phyloP scores from a whole-genome alignment of 495 filamentous ascomycete genomes.

The Lepraria neglecta region DNA sequence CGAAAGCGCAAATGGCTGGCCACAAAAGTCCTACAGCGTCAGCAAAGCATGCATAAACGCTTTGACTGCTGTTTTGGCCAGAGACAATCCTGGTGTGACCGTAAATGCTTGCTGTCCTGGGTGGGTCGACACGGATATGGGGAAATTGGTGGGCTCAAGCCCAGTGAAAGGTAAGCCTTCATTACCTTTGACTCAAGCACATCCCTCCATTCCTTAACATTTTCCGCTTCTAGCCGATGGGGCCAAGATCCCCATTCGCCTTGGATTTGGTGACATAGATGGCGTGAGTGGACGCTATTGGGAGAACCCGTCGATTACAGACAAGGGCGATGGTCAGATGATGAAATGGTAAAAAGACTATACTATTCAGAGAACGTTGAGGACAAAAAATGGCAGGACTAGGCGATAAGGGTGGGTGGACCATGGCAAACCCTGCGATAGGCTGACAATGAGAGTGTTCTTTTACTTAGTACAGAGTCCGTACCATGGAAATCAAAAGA shows the following conservation, averaged over 20 bases:
- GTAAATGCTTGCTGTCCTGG: conserved; percentile 36
- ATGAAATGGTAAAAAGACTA: conserved; percentile 13
- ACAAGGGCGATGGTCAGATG: conserved; percentile 17
- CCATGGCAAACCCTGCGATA: too few species aligned
- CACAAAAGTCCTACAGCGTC: conserved; percentile 28
- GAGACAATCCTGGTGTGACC: conserved; percentile 24
- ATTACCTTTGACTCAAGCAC: too few species aligned
- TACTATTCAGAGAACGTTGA: background rate
- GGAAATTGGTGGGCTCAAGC: conserved; percentile 9
- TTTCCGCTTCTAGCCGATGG: conserved; percentile 7
- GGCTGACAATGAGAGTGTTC: too few species aligned
- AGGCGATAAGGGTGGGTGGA: too few species aligned
- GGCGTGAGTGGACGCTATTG: conserved; percentile 20
- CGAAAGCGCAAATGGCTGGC: conserved; percentile 22
- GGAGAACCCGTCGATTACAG: conserved; percentile 9
- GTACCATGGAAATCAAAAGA: too few species aligned
- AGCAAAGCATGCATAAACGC: conserved; percentile 23
- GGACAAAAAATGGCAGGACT: too few species aligned
- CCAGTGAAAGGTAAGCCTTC: background rate
- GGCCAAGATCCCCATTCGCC: conserved; percentile 16
- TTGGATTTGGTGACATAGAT: conserved; percentile 15
- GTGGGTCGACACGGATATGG: conserved; percentile 29
- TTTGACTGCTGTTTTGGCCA: conserved; percentile 28
- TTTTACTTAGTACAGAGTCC: too few species aligned
- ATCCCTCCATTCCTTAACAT: background rate